A percentile compares a stretch with the other conserved stretches of the same genome.
Conservation (phyloP, 2,329 filamentous ascomycete species). For the Xylariaceae sp. region DNA sequence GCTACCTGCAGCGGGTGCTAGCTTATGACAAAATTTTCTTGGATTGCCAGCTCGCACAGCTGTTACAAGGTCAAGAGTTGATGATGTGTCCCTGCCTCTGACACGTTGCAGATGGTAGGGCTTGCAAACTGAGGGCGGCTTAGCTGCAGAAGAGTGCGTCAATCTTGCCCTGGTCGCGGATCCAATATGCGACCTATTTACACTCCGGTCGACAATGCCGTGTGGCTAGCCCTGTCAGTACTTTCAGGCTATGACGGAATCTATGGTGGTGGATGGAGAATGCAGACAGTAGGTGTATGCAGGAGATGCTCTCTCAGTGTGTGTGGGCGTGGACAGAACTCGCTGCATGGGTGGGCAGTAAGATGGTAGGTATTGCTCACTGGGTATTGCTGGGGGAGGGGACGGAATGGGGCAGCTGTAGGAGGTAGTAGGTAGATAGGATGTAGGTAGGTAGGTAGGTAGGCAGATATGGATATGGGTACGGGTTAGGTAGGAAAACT, state of each 20-base stretch:
- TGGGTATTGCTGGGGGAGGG: no score
- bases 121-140: constrained; percentile 46
- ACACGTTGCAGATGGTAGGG: constrained; percentile 58
- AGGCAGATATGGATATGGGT: constrained; percentile 1
- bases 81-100: constrained; percentile 55
- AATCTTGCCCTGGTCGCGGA: constrained; percentile 39
- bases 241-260: constrained; percentile 44
- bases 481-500: constrained; percentile 1
- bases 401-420: no score
- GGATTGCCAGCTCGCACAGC: constrained; percentile 54
- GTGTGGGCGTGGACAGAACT: no score
- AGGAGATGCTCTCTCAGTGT: not conserved
- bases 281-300: constrained; percentile 2
- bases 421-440: no score
- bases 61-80: constrained; percentile 37
- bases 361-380: no score
- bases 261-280: constrained; percentile 13
- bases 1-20: constrained; percentile 63
- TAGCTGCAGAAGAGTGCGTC: constrained; percentile 52
- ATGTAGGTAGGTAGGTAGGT: not conserved
- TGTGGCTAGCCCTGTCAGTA: constrained; percentile 33
- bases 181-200: constrained; percentile 27
- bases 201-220: constrained; percentile 20
- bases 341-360: no score
- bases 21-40: constrained; percentile 56